Conservation (phyloP, 2,329 filamentous ascomycete species). For the Nigrograna mackinnonii region DNA sequence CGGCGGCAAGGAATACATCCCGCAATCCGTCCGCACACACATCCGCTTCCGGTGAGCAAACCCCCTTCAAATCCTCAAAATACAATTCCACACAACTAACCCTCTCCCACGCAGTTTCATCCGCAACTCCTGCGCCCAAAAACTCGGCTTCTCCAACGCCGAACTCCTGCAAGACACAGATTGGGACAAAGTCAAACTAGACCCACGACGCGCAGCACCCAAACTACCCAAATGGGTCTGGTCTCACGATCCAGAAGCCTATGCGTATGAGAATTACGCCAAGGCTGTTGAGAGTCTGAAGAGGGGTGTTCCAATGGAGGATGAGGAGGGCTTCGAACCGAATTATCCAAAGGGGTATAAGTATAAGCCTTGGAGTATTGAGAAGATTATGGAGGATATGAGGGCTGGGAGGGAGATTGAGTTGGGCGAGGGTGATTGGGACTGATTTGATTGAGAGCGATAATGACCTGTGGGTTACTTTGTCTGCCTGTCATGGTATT, state of each 20-base stretch:
- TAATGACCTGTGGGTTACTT: too few relatives aligned
- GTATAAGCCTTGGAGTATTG: conserved; percentile 47
- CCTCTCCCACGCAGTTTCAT: conserved; percentile 40
- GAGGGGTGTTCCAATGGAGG: conserved; percentile 45
- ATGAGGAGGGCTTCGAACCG: conserved; percentile 44
- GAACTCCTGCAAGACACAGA: conserved; percentile 53
- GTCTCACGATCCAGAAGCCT: conserved; percentile 49
- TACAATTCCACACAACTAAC: conserved; percentile 3
- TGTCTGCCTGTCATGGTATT: too few relatives aligned
- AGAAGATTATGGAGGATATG: conserved; percentile 46
- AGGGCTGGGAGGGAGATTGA: conserved; percentile 36
- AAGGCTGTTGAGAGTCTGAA: conserved; percentile 46
- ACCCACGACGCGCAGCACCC: conserved; percentile 47
- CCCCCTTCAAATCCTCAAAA: neutral
- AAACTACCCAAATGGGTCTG: conserved; percentile 53
- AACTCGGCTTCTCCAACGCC: conserved; percentile 52
- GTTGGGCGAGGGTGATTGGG: conserved; percentile 40
- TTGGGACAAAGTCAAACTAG: conserved; percentile 52
- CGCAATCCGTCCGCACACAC: conserved; percentile 44
- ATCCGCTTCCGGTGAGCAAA: conserved; percentile 44
- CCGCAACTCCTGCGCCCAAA: conserved; percentile 53
- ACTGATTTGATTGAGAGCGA: too few relatives aligned
- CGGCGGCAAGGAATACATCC: conserved; percentile 43
- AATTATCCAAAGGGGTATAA: conserved; percentile 50
- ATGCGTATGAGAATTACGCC: conserved; percentile 49